These are phyloP conservation scores for Fusarium sp. DNA, from an alignment of 2,329 filamentous ascomycete species.

Conservation along the genomic window DNA sequence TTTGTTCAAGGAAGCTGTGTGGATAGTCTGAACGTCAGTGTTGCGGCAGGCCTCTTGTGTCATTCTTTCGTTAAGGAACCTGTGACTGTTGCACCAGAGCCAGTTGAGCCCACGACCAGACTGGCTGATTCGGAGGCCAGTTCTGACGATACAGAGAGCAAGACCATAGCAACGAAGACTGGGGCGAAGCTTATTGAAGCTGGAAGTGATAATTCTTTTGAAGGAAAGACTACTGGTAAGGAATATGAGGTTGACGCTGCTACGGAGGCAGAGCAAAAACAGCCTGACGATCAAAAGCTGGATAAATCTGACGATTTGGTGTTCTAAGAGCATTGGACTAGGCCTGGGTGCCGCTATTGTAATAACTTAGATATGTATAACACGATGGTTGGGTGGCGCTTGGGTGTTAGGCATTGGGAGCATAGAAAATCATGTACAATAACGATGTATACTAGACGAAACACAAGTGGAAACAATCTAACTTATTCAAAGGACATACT, in stretches of 20 bases:
- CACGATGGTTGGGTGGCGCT: constrained; percentile 31
- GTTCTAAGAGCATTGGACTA: constrained; percentile 15
- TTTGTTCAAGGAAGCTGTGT: constrained; percentile 66
- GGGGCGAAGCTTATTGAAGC: background rate
- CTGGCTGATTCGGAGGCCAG: background rate
- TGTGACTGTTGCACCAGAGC: constrained; percentile 18
- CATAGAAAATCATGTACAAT: constrained; percentile 20
- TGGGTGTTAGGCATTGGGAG: constrained; percentile 2
- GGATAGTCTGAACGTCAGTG: constrained; percentile 94
- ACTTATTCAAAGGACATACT: background rate
- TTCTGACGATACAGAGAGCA: background rate
- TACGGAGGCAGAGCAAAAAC: constrained; percentile 3
- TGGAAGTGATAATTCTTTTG: background rate
- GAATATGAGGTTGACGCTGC: background rate
- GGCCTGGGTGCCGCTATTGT: constrained; percentile 6
- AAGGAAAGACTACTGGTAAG: background rate
- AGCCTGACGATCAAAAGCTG: constrained; percentile 9
- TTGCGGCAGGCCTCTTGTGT: constrained; percentile 82
- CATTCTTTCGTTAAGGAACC: constrained; percentile 69
- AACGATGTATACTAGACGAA: constrained; percentile 19
- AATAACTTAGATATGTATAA: constrained; percentile 33
- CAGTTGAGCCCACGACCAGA: background rate
- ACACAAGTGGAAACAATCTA: background rate
- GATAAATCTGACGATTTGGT: constrained; percentile 18
- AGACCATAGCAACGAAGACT: background rate